Percentiles rank a stretch among this genome's conserved stretches.
Evolutionary conservation across 1,284 basidiomycete species (phyloP).

Genomic region (Somion occarium): DNA sequence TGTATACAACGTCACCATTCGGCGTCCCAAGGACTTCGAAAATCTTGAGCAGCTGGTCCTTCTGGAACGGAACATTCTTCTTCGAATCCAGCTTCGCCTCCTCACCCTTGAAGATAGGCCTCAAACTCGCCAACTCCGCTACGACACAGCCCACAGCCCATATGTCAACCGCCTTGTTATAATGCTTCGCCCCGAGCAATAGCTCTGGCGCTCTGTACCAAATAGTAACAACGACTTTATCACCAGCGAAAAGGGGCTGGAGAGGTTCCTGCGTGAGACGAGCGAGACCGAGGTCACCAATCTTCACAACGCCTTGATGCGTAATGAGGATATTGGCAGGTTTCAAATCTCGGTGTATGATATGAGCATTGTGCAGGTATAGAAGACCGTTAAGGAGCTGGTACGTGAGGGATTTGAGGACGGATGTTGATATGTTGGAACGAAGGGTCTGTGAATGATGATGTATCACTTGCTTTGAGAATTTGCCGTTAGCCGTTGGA

Average conservation of each 20-base stretch:
- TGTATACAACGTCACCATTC: conserved; percentile 47
- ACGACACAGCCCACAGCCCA: conserved; percentile 98
- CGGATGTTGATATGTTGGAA: conserved; percentile 63
- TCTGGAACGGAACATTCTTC: conserved; percentile 92
- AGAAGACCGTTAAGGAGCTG: conserved; percentile 95
- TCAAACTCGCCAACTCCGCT: conserved; percentile 88
- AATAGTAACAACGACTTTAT: conserved; percentile 99
- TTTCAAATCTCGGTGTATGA: conserved; percentile 95
- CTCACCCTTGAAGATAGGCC: conserved; percentile 99
- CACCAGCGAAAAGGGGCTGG: conserved; percentile 82
- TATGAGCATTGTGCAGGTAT: conserved; percentile 93
- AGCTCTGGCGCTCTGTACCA: conserved; percentile 98
- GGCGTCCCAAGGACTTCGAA: conserved; percentile 94
- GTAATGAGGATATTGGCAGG: conserved; percentile 98
- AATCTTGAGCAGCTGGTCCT: conserved; percentile 92
- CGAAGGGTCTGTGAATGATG: conserved; percentile 92
- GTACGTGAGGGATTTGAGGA: conserved; percentile 91
- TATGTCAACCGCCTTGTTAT: conserved; percentile 91
- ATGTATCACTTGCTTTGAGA: conserved; percentile 89
- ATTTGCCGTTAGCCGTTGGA: background rate
- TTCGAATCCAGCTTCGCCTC: conserved; percentile 94
- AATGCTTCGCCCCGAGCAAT: conserved; percentile 92
- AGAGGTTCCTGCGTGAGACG: conserved; percentile 83
- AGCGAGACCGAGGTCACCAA: conserved; percentile 94
- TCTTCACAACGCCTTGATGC: conserved; percentile 87